Percentiles rank a stretch among this genome's conserved stretches.
These are phyloP conservation scores for Thraustochytrium sp. DNA, from an alignment of 352 stramenopile genomes.

Conservation along the genomic window DNA sequence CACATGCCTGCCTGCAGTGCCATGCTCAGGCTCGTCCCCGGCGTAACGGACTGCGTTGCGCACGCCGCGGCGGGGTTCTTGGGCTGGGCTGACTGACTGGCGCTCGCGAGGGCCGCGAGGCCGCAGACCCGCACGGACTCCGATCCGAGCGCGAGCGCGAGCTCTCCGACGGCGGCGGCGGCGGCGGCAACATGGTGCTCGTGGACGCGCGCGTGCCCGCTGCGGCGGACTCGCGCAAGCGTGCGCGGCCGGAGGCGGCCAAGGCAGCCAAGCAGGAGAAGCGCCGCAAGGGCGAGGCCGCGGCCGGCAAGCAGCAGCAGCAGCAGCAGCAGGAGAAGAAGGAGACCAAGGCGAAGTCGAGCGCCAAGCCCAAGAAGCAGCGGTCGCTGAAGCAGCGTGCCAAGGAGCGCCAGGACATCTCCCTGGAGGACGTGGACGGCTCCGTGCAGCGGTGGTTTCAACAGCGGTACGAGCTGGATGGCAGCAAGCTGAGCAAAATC, in stretches of 20 bases:
- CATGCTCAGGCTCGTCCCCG: too few species aligned
- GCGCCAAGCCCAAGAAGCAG: background rate
- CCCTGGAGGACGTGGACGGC: background rate
- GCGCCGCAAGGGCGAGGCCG: background rate
- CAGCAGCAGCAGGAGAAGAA: too few species aligned
- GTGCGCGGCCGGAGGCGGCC: too few species aligned
- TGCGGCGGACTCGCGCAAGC: too few species aligned
- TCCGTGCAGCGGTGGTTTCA: background rate
- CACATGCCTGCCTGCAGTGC: too few species aligned
- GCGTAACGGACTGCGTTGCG: background rate
- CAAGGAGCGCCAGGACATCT: background rate
- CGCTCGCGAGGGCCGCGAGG: too few species aligned
- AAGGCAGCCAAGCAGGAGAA: too few species aligned
- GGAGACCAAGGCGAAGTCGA: background rate
- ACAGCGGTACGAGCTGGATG: background rate
- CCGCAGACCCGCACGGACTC: background rate
- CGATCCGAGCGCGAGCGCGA: background rate
- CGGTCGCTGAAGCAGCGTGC: background rate
- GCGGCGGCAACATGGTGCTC: background rate
- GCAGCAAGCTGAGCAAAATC: background rate
- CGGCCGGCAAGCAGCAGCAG: background rate
- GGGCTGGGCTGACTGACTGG: too few species aligned
- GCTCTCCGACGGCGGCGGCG: background rate
- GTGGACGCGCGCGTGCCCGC: background rate
- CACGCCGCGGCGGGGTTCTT: background rate